Percentiles rank a stretch among this genome's conserved stretches.
These are phyloP conservation scores for Salix suchowensis DNA, from an alignment of 345 rosid species.

Conservation along the genomic window DNA sequence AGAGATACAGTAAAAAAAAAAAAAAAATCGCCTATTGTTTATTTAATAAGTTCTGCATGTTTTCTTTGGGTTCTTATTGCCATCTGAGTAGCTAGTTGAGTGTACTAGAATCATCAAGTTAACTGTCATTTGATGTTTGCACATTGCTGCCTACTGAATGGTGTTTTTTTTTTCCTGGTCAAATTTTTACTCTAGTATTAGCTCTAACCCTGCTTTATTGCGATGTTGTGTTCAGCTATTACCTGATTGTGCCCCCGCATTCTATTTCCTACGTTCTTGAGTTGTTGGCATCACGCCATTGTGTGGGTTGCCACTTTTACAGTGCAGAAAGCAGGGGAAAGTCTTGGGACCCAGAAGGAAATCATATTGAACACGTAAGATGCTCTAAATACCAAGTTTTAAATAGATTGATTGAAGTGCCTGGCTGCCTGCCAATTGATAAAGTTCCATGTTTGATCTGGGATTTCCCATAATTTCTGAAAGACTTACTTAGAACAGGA, in stretches of 20 bases:
- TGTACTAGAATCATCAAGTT: background rate
- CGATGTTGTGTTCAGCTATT: conserved; percentile 54
- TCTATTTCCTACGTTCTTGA: conserved; percentile 77
- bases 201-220: background rate
- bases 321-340: conserved; percentile 77
- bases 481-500: background rate
- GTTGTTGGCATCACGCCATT: conserved; percentile 58
- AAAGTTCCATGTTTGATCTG: background rate
- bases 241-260: conserved; percentile 87
- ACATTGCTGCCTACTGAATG: background rate
- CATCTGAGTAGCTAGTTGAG: background rate
- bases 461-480: background rate
- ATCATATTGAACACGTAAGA: conserved; percentile 62
- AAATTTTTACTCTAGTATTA: background rate
- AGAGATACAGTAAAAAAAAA: background rate
- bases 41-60: background rate
- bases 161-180: background rate
- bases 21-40: background rate
- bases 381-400: background rate
- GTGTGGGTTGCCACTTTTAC: conserved; percentile 81
- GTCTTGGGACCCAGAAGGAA: conserved; percentile 76
- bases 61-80: background rate
- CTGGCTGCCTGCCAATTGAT: background rate
- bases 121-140: background rate
- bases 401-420: background rate